Evolutionary conservation across 257 asterid genomes (phyloP), one percentile per base, ranked within the genome.

Genomic region (Eucommia ulmoides): DNA sequence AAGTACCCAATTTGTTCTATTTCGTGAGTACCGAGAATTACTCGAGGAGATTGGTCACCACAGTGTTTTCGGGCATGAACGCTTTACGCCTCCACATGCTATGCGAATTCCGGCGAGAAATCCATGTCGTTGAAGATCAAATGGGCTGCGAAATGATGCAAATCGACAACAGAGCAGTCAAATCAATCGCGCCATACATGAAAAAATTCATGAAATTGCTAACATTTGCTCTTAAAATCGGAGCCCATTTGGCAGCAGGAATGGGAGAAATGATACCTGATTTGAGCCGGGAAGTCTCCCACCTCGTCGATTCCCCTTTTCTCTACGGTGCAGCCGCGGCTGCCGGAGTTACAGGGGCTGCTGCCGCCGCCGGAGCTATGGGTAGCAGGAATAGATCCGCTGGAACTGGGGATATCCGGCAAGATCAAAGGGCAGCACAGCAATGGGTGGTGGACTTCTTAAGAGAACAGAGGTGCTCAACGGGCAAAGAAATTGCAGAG

Each of bases 191-290:
- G 41, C 94, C 93, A 0, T 78, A 83, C 20, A 61, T 76, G 85
- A 81, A 63, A 10, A 79, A 74, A 38, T 83, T 83, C 74, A 74
- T 80, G 94, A 83, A 65, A 64, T 79, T 87, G 24, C 23, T 87
- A 24, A 83, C 97, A 18, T 83, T 87, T 67, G 94, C 97, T 21
- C 81, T 87, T 24, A 83, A 87, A 60, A 81, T 87, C 19, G 94
- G 97, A 52, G 97, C 97, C 21, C 97, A 87, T 57, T 62, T 87
- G 51, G 94, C 94, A 51, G 85, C 58, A 46, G 97, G 97, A 11
- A 87, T 87, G 97, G 94, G 94, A 24, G 82, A 73, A 49, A 59
- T 87, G 83, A 87, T 87, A 65, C 97, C 97, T 48, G 97, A 87
- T 74, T 72, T 87, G 19, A 81, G 94, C 48, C 63, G 76, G 67